Evolutionary conservation across 2,329 filamentous ascomycete genomes (phyloP), one percentile per base, ranked within the genome.

Genomic region (Fusarium sambucinum): DNA sequence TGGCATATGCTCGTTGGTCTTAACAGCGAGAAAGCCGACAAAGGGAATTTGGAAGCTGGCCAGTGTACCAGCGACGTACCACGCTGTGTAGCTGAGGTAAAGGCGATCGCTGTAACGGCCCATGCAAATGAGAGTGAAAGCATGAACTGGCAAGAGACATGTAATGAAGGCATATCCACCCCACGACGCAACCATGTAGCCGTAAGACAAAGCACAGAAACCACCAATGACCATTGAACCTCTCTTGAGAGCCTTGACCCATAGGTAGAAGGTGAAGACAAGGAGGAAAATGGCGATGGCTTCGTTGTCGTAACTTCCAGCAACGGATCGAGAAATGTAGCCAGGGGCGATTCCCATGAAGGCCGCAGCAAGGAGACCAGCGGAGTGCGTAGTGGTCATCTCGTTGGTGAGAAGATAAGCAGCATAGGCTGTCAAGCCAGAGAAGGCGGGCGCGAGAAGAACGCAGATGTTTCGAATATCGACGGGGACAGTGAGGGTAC

Each of bases 161-260:
- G 96, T 99, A 77, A 99, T 99, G 87, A 99, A 99, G 76, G 97
- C 96, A 80, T 99, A 99, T 77, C 96, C 96, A 86, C 96, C 96
- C 96, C 96, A 99, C 19, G 96, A 97, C 48, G 95, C 96, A 69
- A 99, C 96, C 96, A 99, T 99, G 89, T 99, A 99, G 77, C 96
- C 96, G 81, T 99, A 99, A 83, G 96, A 98, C 56, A 99, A 86
- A 42, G 96, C 96, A 74, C 94, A 96, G 67, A 97, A 85, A 37
- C 93, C 94, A 73, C 94, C 95, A 95, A 95, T 99, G 81, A 97
- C 92, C 79, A 97, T 94, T 51, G 96, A 98, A 27, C 96, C 96
- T 60, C 94, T 88, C 85, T 99, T 99, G 73, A 99, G 87, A 21
- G 96, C 93, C 87, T 98, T 98, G 83, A 99, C 97, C 96, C 96